phyloP scores from a whole-genome alignment of 2,329 filamentous ascomycete genomes.

The Cordyceps cicadae region DNA sequence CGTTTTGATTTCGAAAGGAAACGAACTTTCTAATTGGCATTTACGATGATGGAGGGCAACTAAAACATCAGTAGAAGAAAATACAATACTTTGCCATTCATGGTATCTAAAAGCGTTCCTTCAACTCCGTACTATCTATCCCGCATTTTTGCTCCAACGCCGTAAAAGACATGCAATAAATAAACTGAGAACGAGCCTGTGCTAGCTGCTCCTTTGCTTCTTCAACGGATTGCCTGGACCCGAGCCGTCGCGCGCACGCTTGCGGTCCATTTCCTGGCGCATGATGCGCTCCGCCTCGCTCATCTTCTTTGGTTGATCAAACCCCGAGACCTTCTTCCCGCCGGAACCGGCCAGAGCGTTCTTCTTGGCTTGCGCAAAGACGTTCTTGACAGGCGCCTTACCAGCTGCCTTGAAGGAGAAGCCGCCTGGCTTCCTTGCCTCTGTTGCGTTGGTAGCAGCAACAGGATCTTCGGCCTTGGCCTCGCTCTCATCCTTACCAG shows the following conservation, averaged over 20 bases:
- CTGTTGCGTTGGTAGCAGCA: neutral
- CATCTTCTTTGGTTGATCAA: constrained; percentile 69
- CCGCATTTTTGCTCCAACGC: neutral
- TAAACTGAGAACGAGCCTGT: neutral
- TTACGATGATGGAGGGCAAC: neutral
- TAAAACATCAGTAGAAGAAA: neutral
- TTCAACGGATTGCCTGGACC: constrained; percentile 41
- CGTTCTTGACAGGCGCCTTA: constrained; percentile 66
- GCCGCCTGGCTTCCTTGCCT: constrained; percentile 25
- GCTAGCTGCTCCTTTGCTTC: constrained; percentile 36
- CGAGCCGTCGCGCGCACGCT: constrained; percentile 44
- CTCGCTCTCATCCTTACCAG: constrained; percentile 12
- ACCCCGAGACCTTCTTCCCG: constrained; percentile 52
- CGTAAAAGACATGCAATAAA: neutral
- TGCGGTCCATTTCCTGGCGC: constrained; percentile 72
- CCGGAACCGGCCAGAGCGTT: constrained; percentile 53
- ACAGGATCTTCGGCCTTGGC: constrained; percentile 12
- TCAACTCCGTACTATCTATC: neutral
- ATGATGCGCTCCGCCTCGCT: constrained; percentile 84
- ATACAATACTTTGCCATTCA: constrained; percentile 14
- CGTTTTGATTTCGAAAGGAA: constrained; percentile 1
- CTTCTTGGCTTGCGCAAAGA: constrained; percentile 60
- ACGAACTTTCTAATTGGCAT: neutral
- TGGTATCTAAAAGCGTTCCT: constrained; percentile 22
- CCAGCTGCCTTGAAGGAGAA: constrained; percentile 58